Percentiles rank a stretch among this genome's conserved stretches.
phyloP scores from a whole-genome alignment of 164 flowering plant species.

The Buxus sempervirens region DNA sequence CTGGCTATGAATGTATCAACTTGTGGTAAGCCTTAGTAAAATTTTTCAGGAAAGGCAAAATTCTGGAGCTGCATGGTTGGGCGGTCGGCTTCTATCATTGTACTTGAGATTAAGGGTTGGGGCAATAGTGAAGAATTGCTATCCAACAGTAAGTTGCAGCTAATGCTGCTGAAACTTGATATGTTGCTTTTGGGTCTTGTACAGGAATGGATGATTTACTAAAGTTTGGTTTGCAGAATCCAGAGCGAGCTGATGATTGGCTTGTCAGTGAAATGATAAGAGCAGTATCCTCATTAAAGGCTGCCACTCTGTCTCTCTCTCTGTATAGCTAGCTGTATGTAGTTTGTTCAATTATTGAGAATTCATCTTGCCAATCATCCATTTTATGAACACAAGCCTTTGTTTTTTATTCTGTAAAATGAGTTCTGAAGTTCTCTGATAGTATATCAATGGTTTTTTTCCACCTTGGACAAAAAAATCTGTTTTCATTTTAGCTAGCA shows the following conservation, averaged over 20 bases:
- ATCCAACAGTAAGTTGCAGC: constrained; percentile 60
- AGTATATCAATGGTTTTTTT: no score
- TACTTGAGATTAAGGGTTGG: constrained; percentile 54
- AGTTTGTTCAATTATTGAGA: background rate
- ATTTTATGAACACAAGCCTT: background rate
- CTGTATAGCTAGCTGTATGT: background rate
- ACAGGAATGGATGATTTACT: background rate
- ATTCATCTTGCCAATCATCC: background rate
- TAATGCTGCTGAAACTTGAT: constrained; percentile 6
- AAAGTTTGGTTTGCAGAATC: constrained; percentile 41
- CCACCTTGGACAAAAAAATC: background rate
- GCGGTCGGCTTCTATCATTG: constrained; percentile 52
- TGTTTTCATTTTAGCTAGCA: background rate
- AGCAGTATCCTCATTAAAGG: constrained; percentile 64
- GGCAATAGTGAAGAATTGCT: constrained; percentile 56
- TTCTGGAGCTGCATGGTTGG: constrained; percentile 61
- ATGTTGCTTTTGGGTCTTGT: constrained; percentile 5
- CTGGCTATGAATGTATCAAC: background rate
- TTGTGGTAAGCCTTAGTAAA: background rate
- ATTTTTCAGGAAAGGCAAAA: constrained; percentile 55
- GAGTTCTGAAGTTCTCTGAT: no score
- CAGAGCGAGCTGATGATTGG: constrained; percentile 70
- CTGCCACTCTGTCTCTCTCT: background rate
- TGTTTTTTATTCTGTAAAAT: no score
- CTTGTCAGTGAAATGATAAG: constrained; percentile 70